Conservation (phyloP, 257 asterid species). For the Perilla frutescens region DNA sequence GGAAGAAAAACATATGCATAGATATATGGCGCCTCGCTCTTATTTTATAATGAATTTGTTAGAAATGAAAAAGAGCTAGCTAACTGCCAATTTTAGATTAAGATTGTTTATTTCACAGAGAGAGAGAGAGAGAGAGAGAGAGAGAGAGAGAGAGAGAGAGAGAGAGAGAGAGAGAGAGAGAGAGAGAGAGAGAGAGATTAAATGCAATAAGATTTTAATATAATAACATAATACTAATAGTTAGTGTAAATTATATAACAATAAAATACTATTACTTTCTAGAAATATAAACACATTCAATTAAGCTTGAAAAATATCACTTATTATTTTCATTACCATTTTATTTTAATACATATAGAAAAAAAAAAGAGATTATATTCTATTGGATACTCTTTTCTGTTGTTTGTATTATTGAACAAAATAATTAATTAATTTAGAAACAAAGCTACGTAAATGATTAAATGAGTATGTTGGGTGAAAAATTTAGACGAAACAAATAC, state of each 20-base stretch:
- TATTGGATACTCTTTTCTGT: not conserved
- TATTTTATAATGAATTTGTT: no score
- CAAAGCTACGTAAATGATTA: not conserved
- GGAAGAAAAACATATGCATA: no score
- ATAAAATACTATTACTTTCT: not conserved
- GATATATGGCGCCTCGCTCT: no score
- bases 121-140: no score
- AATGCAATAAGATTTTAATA: no score
- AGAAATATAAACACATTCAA: no score
- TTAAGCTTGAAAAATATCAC: no score
- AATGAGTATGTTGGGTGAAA: not conserved
- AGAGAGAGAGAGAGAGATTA: not conserved
- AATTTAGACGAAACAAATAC: slow-evolving; percentile 5
- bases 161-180: not conserved
- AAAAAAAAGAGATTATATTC: no score
- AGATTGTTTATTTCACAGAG: no score
- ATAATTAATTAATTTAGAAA: not conserved
- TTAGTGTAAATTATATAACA: no score
- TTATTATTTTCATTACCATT: no score
- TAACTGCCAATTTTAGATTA: not conserved
- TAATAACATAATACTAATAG: not conserved
- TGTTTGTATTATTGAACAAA: not conserved
- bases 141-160: not conserved
- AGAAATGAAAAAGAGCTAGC: slow-evolving; percentile 10
- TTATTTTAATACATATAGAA: no score